Percentiles rank a stretch among this genome's conserved stretches.
Evolutionary conservation across 345 rosid species (phyloP).

Genomic region (Hypericum perforatum): DNA sequence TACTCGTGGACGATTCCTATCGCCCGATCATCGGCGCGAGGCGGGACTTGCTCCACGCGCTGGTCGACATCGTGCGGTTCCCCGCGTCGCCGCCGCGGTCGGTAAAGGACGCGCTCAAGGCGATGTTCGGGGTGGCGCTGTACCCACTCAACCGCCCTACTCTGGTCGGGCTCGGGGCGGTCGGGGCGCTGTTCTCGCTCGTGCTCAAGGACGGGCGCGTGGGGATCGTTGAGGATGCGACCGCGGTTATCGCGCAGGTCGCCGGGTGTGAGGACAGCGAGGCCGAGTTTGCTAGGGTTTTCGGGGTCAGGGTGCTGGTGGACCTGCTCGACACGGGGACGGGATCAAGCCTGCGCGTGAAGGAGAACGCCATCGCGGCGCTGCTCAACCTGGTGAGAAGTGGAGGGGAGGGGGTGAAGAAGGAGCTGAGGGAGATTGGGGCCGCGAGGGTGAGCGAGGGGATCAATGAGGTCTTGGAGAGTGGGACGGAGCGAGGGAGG

Average conservation of each 20-base stretch:
- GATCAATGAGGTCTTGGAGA: slow-evolving; percentile 44
- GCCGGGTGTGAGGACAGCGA: slow-evolving; percentile 88
- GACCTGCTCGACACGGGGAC: slow-evolving; percentile 73
- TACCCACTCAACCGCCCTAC: slow-evolving; percentile 55
- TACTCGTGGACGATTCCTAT: slow-evolving; percentile 58
- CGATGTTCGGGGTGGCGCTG: slow-evolving; percentile 65
- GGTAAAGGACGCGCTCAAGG: slow-evolving; percentile 74
- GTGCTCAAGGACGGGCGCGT: slow-evolving; percentile 63
- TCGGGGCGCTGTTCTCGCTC: slow-evolving; percentile 47
- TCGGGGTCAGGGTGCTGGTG: slow-evolving; percentile 45
- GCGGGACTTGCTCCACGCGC: slow-evolving; percentile 72
- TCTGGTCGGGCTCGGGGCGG: slow-evolving; percentile 58
- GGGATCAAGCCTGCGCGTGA: slow-evolving; percentile 48
- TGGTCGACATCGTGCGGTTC: slow-evolving; percentile 42
- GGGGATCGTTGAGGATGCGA: slow-evolving; percentile 87
- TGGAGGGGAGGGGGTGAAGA: slow-evolving; percentile 40
- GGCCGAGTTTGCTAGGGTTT: slow-evolving; percentile 46
- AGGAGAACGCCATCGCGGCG: slow-evolving; percentile 72
- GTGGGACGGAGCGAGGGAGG: slow-evolving; percentile 57
- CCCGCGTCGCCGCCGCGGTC: slow-evolving; percentile 59
- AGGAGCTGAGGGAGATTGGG: slow-evolving; percentile 37
- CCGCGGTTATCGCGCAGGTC: slow-evolving; percentile 82
- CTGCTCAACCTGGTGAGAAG: slow-evolving; percentile 58
- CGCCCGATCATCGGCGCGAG: slow-evolving; percentile 80
- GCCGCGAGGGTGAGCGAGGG: slow-evolving; percentile 37